phyloP scores from a whole-genome alignment of 257 asterid genomes.

The Solanum virginianum region DNA sequence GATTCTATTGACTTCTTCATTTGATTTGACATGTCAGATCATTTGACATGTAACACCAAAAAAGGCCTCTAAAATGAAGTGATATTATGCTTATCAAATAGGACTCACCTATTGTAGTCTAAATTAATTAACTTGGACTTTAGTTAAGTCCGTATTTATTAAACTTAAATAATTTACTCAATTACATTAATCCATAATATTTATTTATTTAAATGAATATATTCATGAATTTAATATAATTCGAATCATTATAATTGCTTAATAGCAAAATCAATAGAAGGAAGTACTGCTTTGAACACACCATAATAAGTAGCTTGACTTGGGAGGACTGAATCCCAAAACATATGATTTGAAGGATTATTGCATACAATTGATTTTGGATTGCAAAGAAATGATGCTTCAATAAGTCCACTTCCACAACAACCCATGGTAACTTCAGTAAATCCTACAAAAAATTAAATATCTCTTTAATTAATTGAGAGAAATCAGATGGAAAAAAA shows the following conservation, averaged over 20 bases:
- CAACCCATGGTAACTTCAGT: slow-evolving; percentile 33
- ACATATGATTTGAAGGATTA: slow-evolving; percentile 35
- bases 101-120: too few species aligned
- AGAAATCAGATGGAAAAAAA: neutral
- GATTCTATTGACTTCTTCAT: too few species aligned
- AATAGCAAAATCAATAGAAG: slow-evolving; percentile 8
- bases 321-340: slow-evolving; percentile 65
- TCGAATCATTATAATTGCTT: neutral
- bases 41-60: too few species aligned
- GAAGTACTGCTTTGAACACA: slow-evolving; percentile 21
- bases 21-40: too few species aligned
- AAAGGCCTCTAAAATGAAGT: too few species aligned
- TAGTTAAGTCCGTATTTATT: too few species aligned
- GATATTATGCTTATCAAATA: too few species aligned
- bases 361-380: slow-evolving; percentile 18
- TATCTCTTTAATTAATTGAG: neutral
- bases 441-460: slow-evolving; percentile 24
- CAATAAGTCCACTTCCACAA: slow-evolving; percentile 56
- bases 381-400: slow-evolving; percentile 35
- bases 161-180: too few species aligned
- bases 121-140: too few species aligned
- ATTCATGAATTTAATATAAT: too few species aligned
- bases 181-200: too few species aligned
- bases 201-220: too few species aligned
- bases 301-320: slow-evolving; percentile 33